Evolutionary conservation across 108 stramenopile species (phyloP).

Genomic region (Stephanodiscus minutulus): DNA sequence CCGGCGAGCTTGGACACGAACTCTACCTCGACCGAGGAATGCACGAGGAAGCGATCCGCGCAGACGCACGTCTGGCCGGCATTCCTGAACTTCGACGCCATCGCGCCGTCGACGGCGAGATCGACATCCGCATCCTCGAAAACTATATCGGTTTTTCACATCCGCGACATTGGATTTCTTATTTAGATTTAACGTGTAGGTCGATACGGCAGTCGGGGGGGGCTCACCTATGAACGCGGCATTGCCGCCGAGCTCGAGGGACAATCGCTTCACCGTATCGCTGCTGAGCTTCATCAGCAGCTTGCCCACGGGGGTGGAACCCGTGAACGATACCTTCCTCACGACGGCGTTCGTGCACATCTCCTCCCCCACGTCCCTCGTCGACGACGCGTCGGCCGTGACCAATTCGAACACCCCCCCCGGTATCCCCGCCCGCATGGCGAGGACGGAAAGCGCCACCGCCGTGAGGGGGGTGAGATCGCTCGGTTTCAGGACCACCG

Average conservation of each 20-base stretch:
- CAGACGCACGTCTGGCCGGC: constrained; percentile 95
- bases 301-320: constrained; percentile 90
- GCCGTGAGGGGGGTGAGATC: constrained; percentile 90
- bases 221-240: constrained; percentile 69
- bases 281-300: constrained; percentile 61
- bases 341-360: constrained; percentile 74
- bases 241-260: constrained; percentile 90
- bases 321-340: constrained; percentile 92
- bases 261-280: constrained; percentile 82
- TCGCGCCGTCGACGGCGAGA: constrained; percentile 76
- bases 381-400: constrained; percentile 53
- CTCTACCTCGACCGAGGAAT: constrained; percentile 73
- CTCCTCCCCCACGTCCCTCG: constrained; percentile 67
- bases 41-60: constrained; percentile 90
- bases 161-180: too few species aligned
- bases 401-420: constrained; percentile 72
- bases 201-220: too few species aligned
- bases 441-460: constrained; percentile 70
- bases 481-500: constrained; percentile 87
- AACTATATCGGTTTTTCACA: constrained; percentile 50
- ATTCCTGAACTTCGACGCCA: constrained; percentile 90
- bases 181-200: too few species aligned
- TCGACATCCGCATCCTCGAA: constrained; percentile 93
- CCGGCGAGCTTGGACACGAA: constrained; percentile 61
- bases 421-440: constrained; percentile 79